phyloP scores from a whole-genome alignment of 1,139 yeast species.

The Wickerhamomyces sp. region DNA sequence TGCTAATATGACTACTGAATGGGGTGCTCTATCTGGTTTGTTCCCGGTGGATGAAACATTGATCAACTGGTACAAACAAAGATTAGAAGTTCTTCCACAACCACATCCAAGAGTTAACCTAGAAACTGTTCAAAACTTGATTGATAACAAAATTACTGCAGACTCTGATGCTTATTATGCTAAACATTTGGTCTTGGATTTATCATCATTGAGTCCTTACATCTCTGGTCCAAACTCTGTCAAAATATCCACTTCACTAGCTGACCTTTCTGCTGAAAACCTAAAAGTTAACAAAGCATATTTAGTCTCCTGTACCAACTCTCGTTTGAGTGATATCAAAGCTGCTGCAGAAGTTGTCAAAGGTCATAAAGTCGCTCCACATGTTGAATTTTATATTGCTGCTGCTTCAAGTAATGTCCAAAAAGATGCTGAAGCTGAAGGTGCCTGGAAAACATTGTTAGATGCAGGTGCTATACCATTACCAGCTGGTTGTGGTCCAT shows the following conservation, averaged over 20 bases:
- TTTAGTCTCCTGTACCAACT: conserved; percentile 95
- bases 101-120: conserved; percentile 83
- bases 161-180: conserved; percentile 84
- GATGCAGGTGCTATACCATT: conserved; percentile 93
- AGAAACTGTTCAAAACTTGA: conserved; percentile 47
- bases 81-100: conserved; percentile 62
- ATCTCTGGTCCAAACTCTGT: conserved; percentile 97
- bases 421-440: conserved; percentile 80
- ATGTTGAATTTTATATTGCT: conserved; percentile 93
- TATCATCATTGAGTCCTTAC: conserved; percentile 82
- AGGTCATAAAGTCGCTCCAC: conserved; percentile 77
- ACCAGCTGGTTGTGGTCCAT: conserved; percentile 99
- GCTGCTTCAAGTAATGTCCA: conserved; percentile 96
- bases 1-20: conserved; percentile 98
- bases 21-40: conserved; percentile 98
- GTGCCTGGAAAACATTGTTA: conserved; percentile 86
- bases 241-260: conserved; percentile 75
- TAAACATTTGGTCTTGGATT: conserved; percentile 76
- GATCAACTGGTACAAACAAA: conserved; percentile 68
- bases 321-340: conserved; percentile 84
- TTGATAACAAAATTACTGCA: conserved; percentile 42
- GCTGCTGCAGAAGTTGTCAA: conserved; percentile 88
- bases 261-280: conserved; percentile 66
- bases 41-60: conserved; percentile 87
- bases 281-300: conserved; percentile 89